phyloP scores from a whole-genome alignment of 2,329 filamentous ascomycete species.

The Sporothrix variecibatus region DNA sequence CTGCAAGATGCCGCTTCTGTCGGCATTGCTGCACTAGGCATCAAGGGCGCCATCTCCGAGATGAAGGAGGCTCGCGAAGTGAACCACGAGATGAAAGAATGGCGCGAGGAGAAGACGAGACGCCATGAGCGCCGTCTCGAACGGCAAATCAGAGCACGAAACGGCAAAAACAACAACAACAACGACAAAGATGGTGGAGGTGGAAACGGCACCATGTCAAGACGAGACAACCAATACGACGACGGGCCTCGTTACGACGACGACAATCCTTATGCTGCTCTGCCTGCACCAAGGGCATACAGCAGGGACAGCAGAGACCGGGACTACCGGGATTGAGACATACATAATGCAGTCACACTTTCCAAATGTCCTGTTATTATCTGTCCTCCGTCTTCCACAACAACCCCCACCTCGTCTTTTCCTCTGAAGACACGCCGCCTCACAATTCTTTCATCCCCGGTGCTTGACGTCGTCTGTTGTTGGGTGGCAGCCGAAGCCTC shows the following conservation, averaged over 20 bases:
- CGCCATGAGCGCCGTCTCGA: conserved; percentile 53
- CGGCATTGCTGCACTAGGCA: conserved; percentile 58
- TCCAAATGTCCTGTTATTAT: background rate
- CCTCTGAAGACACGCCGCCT: background rate
- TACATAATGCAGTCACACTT: background rate
- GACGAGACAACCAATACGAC: conserved; percentile 43
- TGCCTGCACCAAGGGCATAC: conserved; percentile 41
- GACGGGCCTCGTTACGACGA: conserved; percentile 51
- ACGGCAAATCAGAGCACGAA: conserved; percentile 31
- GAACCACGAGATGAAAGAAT: conserved; percentile 51
- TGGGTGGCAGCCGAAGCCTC: background rate
- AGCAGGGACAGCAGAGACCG: conserved; percentile 33
- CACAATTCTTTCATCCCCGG: background rate
- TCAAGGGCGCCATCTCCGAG: conserved; percentile 58
- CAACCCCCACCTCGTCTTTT: background rate
- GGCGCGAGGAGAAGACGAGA: conserved; percentile 50
- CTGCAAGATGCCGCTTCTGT: conserved; percentile 61
- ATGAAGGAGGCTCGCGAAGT: conserved; percentile 58
- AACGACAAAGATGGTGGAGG: conserved; percentile 38
- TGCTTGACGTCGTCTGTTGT: background rate
- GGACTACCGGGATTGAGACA: conserved; percentile 17
- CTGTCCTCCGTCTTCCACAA: background rate
- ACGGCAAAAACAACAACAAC: conserved; percentile 20
- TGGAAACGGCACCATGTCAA: conserved; percentile 46
- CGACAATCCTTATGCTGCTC: conserved; percentile 49